Evolutionary conservation across 1,139 yeast genomes (phyloP).

Genomic region (Scheffersomyces insectosa): DNA sequence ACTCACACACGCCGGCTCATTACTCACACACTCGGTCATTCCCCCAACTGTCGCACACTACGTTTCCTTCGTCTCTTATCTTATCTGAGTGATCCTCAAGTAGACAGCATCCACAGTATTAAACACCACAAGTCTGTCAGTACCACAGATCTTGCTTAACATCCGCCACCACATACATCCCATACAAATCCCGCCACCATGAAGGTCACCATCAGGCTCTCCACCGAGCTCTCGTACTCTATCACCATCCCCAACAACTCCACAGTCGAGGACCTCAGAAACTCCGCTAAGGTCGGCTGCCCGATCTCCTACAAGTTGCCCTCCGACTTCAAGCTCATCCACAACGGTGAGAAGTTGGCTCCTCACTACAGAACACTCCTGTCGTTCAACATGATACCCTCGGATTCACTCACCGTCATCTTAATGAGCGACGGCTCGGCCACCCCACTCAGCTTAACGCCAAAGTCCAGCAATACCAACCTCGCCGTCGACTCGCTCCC

Average conservation of each 20-base stretch:
- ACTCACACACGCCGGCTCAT: too few relatives aligned
- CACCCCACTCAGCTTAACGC: conserved; percentile 20
- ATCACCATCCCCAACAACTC: conserved; percentile 52
- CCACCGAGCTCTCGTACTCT: conserved; percentile 41
- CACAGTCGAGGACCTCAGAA: conserved; percentile 50
- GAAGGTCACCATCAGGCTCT: conserved; percentile 45
- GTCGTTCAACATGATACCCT: conserved; percentile 22
- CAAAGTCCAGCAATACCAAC: conserved; percentile 13
- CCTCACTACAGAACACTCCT: conserved; percentile 27
- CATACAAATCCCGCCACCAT: conserved; percentile 14
- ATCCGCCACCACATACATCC: neutral
- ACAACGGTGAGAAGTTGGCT: conserved; percentile 51
- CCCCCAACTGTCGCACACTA: too few relatives aligned
- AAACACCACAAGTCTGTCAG: too few relatives aligned
- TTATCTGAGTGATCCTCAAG: too few relatives aligned
- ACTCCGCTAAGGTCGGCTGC: conserved; percentile 44
- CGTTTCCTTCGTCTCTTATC: too few relatives aligned
- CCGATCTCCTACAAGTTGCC: conserved; percentile 37
- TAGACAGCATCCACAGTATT: too few relatives aligned
- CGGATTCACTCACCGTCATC: conserved; percentile 37
- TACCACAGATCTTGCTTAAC: too few relatives aligned
- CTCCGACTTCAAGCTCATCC: conserved; percentile 48
- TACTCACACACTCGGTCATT: too few relatives aligned
- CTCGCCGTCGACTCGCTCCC: conserved; percentile 6
- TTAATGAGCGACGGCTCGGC: conserved; percentile 42